These are phyloP conservation scores for Neonectria punicea DNA, from an alignment of 2,329 filamentous ascomycete species.

Conservation along the genomic window DNA sequence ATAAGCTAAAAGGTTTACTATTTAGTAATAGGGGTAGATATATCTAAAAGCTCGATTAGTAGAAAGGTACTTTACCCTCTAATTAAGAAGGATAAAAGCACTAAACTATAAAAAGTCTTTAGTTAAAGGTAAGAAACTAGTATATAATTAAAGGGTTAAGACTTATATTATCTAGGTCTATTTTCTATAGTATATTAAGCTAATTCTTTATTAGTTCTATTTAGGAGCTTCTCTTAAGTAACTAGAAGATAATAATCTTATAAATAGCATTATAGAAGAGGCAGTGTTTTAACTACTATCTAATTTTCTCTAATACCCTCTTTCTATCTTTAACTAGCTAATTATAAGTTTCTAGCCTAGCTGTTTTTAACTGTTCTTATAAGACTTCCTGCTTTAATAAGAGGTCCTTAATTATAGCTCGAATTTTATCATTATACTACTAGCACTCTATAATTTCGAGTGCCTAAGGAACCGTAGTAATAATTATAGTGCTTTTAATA, in stretches of 20 bases:
- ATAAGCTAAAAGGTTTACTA: no score
- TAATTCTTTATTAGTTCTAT: background rate
- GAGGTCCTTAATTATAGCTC: background rate
- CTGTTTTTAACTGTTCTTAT: background rate
- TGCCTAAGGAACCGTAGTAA: background rate
- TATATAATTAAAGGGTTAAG: no score
- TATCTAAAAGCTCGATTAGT: no score
- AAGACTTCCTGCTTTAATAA: background rate
- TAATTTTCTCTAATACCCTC: background rate
- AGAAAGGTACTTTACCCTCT: no score
- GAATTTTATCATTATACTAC: background rate
- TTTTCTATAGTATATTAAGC: background rate
- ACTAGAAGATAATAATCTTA: background rate
- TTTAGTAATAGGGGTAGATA: no score
- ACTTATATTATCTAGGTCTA: background rate
- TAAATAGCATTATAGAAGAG: background rate
- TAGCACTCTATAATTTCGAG: background rate
- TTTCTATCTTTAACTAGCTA: background rate
- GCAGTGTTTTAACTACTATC: background rate
- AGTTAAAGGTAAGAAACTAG: no score
- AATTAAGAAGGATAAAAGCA: no score
- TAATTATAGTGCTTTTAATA: background rate
- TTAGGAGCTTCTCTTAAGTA: background rate
- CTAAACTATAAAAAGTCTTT: no score
- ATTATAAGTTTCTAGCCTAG: no score